A percentile compares a stretch with the other conserved stretches of the same genome.
Evolutionary conservation across 75 land plant genomes (phyloP).

Genomic region (Sequoia sempervirens): DNA sequence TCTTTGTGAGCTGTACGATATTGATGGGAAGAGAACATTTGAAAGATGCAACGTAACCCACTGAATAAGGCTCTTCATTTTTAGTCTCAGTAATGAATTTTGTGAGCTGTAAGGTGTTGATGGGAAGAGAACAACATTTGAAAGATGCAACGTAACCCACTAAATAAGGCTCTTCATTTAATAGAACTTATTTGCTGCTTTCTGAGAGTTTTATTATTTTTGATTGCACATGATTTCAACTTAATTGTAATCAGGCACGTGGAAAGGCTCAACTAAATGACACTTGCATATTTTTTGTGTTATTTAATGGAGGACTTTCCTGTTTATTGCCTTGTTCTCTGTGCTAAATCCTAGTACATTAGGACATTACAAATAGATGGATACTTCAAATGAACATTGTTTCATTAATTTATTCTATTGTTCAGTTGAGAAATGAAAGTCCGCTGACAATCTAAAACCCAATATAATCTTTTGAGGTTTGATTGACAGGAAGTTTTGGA

Average conservation of each 20-base stretch:
- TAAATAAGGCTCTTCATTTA: neutral
- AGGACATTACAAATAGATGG: neutral
- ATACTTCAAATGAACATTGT: neutral
- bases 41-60: neutral
- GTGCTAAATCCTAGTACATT: neutral
- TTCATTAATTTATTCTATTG: neutral
- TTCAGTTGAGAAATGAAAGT: neutral
- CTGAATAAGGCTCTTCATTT: neutral
- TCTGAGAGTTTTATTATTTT: neutral
- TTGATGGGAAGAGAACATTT: neutral
- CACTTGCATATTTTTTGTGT: neutral
- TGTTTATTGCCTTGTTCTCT: neutral
- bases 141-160: neutral
- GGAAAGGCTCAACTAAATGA: neutral
- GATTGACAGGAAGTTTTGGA: conserved; percentile 74
- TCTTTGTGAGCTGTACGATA: neutral
- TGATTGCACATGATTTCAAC: neutral
- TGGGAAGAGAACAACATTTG: neutral
- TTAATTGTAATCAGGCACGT: neutral
- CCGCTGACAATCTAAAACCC: neutral
- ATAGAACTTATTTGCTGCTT: neutral
- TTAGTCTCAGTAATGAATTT: neutral
- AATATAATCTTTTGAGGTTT: neutral
- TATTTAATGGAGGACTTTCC: neutral
- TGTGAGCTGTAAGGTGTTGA: neutral